Conservation (phyloP, 2,329 filamentous ascomycete genomes). For the Sporothrix dimorphospora region DNA sequence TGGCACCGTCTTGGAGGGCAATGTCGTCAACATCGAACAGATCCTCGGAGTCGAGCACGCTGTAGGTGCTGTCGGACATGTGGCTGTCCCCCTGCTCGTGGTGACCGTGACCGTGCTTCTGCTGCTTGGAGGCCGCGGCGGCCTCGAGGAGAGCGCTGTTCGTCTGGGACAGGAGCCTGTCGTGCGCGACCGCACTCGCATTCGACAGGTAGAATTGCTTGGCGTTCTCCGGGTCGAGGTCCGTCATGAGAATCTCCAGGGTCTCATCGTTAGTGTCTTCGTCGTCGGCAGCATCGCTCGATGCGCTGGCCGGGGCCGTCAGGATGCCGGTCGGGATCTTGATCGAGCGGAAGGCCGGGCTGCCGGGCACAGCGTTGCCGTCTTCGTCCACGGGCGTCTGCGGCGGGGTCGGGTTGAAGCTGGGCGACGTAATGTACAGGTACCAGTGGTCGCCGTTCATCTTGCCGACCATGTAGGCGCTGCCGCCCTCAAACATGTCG, state of each 20-base stretch:
- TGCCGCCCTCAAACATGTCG: slow-evolving; percentile 86
- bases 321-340: slow-evolving; percentile 58
- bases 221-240: slow-evolving; percentile 68
- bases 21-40: slow-evolving; percentile 82
- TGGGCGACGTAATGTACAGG: slow-evolving; percentile 90
- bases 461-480: slow-evolving; percentile 99
- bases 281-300: slow-evolving; percentile 38
- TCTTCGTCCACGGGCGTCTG: slow-evolving; percentile 66
- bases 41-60: slow-evolving; percentile 55
- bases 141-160: slow-evolving; percentile 55
- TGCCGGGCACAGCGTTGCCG: slow-evolving; percentile 38
- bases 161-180: slow-evolving; percentile 71
- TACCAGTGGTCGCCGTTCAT: slow-evolving; percentile 99
- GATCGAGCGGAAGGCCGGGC: slow-evolving; percentile 46
- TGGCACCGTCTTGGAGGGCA: neutral
- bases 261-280: slow-evolving; percentile 71
- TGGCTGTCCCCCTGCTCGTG: slow-evolving; percentile 60
- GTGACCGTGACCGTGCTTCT: slow-evolving; percentile 44
- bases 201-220: slow-evolving; percentile 70
- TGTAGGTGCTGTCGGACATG: slow-evolving; percentile 55
- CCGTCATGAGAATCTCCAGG: slow-evolving; percentile 72
- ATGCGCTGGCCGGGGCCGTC: slow-evolving; percentile 37
- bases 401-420: slow-evolving; percentile 78
- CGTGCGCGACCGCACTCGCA: slow-evolving; percentile 88
- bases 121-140: slow-evolving; percentile 13